Evolutionary conservation across 345 rosid genomes (phyloP).

Genomic region (Excoecaria cochinchinensis): DNA sequence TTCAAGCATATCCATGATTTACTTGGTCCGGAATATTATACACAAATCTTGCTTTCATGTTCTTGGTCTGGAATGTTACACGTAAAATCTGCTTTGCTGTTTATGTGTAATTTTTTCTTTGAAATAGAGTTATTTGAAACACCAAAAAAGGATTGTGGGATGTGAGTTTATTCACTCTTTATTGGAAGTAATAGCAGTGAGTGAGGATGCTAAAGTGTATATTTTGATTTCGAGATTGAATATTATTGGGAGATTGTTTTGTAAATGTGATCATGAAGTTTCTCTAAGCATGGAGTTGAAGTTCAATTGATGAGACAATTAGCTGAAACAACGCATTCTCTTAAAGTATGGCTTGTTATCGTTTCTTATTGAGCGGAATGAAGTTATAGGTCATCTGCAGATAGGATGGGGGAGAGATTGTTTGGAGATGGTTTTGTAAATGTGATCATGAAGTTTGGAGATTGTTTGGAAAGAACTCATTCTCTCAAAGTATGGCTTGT

Average conservation of each 20-base stretch:
- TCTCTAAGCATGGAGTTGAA: background rate
- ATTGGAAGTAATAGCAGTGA: background rate
- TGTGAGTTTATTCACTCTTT: background rate
- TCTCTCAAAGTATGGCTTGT: background rate
- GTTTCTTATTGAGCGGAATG: background rate
- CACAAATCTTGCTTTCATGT: background rate
- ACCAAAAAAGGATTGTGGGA: background rate
- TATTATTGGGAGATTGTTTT: background rate
- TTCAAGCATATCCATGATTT: background rate
- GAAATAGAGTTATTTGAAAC: background rate
- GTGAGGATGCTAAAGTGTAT: background rate
- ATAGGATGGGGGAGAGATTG: background rate
- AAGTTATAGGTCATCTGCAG: background rate
- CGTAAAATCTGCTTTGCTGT: background rate
- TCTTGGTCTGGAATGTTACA: background rate
- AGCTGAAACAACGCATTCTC: background rate
- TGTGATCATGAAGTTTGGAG: too few species aligned
- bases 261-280: background rate
- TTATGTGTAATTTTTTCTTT: background rate
- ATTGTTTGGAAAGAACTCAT: too few species aligned
- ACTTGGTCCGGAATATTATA: background rate
- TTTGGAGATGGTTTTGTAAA: background rate
- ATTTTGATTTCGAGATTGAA: background rate
- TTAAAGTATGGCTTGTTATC: background rate
- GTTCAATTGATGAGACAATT: background rate